Conservation (phyloP, 441 rosid species). For the Kokia cookei region DNA sequence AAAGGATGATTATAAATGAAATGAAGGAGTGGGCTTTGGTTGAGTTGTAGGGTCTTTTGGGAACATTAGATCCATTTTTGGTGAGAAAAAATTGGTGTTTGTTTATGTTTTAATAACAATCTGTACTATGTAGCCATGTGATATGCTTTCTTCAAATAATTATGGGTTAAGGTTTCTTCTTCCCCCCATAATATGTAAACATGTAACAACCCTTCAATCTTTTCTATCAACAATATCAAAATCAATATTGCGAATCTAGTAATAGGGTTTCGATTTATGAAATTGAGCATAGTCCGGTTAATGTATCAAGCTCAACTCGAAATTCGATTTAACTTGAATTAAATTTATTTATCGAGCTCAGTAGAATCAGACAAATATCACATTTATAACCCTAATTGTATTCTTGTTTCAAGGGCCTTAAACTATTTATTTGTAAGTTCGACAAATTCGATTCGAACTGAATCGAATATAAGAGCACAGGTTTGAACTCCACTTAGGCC, state of each 20-base stretch:
- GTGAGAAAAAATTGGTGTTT: conserved; percentile 10
- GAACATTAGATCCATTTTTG: conserved; percentile 47
- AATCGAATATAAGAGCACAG: neutral
- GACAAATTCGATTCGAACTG: neutral
- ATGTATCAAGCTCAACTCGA: neutral
- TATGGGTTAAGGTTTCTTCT: conserved; percentile 13
- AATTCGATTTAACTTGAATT: too few relatives aligned
- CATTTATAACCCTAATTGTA: too few relatives aligned
- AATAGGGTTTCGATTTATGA: neutral
- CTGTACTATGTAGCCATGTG: conserved; percentile 30
- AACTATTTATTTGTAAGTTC: neutral
- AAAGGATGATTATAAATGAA: neutral
- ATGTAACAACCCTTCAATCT: neutral
- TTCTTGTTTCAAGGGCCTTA: neutral
- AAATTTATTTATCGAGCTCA: too few relatives aligned
- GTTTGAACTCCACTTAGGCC: too few relatives aligned
- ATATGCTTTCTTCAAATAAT: conserved; percentile 16
- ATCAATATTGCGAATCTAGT: neutral
- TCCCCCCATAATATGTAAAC: neutral
- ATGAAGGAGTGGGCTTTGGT: conserved; percentile 32
- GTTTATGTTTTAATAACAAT: conserved; percentile 17
- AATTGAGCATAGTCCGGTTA: neutral
- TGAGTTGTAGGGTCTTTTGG: conserved; percentile 44
- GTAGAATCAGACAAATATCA: too few relatives aligned
- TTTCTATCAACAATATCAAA: neutral